Evolutionary conservation across 2,329 filamentous ascomycete species (phyloP).

Genomic region (Fusarium sp.): DNA sequence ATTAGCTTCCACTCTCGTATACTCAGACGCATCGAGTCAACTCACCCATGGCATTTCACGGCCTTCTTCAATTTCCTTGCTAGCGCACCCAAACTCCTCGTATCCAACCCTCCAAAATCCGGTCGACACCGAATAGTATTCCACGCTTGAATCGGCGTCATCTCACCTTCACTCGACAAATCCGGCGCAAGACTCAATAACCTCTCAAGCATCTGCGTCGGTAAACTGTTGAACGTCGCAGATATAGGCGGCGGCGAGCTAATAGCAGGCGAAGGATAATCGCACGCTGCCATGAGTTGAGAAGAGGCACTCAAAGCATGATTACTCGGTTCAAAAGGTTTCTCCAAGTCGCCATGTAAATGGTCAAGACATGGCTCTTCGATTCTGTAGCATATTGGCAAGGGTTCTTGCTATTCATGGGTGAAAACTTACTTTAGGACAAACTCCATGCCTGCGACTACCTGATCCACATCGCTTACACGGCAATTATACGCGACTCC

Average conservation of each 20-base stretch:
- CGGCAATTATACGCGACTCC: neutral
- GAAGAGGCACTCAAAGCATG: slow-evolving; percentile 22
- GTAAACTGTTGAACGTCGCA: neutral
- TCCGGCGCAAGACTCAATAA: slow-evolving; percentile 18
- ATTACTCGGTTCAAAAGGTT: slow-evolving; percentile 12
- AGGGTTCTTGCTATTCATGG: neutral
- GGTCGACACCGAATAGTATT: slow-evolving; percentile 15
- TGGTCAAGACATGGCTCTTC: slow-evolving; percentile 29
- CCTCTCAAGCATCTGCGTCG: slow-evolving; percentile 7
- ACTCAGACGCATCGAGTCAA: neutral
- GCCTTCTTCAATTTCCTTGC: slow-evolving; percentile 7
- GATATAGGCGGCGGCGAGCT: slow-evolving; percentile 3
- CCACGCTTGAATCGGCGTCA: slow-evolving; percentile 31
- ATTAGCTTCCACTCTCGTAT: too few relatives aligned
- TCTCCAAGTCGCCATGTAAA: slow-evolving; percentile 18
- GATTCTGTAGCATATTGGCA: neutral
- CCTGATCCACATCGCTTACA: slow-evolving; percentile 16
- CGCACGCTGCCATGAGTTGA: slow-evolving; percentile 12
- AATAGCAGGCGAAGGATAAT: neutral
- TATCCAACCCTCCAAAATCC: slow-evolving; percentile 11
- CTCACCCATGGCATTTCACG: slow-evolving; percentile 28
- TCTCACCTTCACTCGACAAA: slow-evolving; percentile 15
- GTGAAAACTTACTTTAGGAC: slow-evolving; percentile 43
- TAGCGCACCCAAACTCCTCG: neutral
- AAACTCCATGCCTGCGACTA: slow-evolving; percentile 50